phyloP scores from a whole-genome alignment of 176 grass and related monocot genomes.

The Triticum dicoccoides region DNA sequence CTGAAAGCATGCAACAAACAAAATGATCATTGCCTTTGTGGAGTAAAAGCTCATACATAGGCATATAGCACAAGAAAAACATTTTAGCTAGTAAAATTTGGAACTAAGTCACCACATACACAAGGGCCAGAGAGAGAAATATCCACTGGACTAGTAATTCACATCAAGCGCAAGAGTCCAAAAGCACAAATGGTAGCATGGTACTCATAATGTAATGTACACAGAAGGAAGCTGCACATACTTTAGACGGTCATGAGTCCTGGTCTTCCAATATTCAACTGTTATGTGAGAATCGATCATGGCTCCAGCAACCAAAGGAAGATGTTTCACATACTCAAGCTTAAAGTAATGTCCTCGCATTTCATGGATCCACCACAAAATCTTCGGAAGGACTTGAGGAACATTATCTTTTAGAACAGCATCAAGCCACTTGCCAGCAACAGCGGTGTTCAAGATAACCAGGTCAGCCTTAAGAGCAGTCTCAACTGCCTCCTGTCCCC shows the following conservation, averaged over 20 bases:
- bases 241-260: constrained; percentile 81
- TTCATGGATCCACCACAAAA: constrained; percentile 99
- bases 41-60: constrained; percentile 19
- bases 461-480: constrained; percentile 78
- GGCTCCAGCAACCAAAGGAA: constrained; percentile 78
- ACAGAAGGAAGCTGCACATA: constrained; percentile 45
- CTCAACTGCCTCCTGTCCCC: constrained; percentile 65
- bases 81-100: constrained; percentile 21
- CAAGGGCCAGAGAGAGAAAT: constrained; percentile 16
- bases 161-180: constrained; percentile 1
- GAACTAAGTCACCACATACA: background rate
- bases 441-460: constrained; percentile 90
- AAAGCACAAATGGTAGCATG: constrained; percentile 2
- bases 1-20: background rate
- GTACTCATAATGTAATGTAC: constrained; percentile 16
- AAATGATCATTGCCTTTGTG: background rate
- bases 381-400: constrained; percentile 80
- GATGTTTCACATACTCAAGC: constrained; percentile 89
- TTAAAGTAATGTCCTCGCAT: constrained; percentile 99
- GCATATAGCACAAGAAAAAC: background rate
- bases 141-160: background rate
- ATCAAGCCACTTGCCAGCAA: constrained; percentile 96
- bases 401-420: constrained; percentile 75
- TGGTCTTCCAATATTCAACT: constrained; percentile 90
- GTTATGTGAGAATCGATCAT: constrained; percentile 96